Base-by-base conservation (phyloP, 768 basidiomycete species). In the Hericium coralloides region DNA sequence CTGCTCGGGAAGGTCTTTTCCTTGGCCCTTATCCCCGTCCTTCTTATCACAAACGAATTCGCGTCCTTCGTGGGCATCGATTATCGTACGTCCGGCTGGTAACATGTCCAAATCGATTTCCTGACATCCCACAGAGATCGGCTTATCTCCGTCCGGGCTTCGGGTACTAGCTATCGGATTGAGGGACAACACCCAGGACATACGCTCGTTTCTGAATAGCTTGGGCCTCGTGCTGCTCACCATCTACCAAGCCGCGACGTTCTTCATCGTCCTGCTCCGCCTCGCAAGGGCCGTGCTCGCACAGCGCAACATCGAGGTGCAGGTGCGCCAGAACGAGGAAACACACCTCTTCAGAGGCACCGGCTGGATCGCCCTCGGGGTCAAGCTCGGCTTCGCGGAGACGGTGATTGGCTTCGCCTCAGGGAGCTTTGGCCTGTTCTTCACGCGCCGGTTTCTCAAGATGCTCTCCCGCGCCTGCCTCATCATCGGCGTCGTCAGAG, bases 331-430 rank as follows among this genome's bases (percentile, higher is more conserved):
- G 57, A 72, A 76, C 54, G 67, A 70, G 0, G 78, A 82, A 65
- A 60, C 59, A n/a, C 67, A 73, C 22, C 67, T 80, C 18, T 72
- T 84, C 61, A 78, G 75, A 57, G 89, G 89, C 10, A 77, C 80
- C 10, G 80, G 74, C 17, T 91, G 87, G 87, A 74, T 89, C 48
- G 71, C 77, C n/a, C 71, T 65, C 0, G 86, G 80, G 3, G 65
- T 86, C 55, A 79, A 81, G 63, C 64, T 90, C 23, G 85, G 86
- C 10, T 79, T 80, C 3, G 65, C 84, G 49, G 89, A 92, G 68
- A 81, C 79, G 5, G 67, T 81, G 6, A 64, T 84, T 10, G 89
- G 87, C 0, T 89, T 89, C 61, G 76, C 76, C 2, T 69, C 72
- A 14, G 75, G 73, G 25, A 72, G 73, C 8, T 89, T 89, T 63